Evolutionary conservation across 202 grass and related monocot genomes (phyloP), one percentile per base, ranked within the genome.

Genomic region (Carex arenaria): DNA sequence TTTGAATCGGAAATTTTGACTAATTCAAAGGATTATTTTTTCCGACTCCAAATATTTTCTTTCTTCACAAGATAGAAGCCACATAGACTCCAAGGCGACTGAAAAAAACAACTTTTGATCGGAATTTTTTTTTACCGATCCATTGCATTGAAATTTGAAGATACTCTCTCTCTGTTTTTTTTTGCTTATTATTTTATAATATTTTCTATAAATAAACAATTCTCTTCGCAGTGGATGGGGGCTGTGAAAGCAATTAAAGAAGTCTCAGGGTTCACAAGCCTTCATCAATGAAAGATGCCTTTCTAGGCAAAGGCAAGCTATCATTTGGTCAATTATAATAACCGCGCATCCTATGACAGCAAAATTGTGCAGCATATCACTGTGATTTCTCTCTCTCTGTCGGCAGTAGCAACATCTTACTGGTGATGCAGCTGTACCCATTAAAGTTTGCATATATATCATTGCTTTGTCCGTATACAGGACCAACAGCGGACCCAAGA

Each of bases 231-330:
- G 31, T 20, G 40, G 22, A 22, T 42, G 43, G 23, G 26, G 28
- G 43, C 19, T 73, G 43, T 54, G 71, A 74, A 30, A 53, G 71
- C 45, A 51, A 74, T 74, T 74, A 55, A 54, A 75, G 23, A 55
- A 17, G 8, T 32, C 49, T 54, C 72, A 54, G 17, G 63, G 19
- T 31, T 63, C 59, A 82, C 61, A 65, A 63, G 61, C 18, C 61
- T 49, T 17, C 13, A 18, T 81, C 66, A 81, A 81, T 81, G 43
- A 17, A 45, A 81, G 32, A 45, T 81, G 40, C 61, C 45, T 81
- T 66, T 81, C 38, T 66, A 40, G 38, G 38, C 5, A 7, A 40
- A 62, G 13, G 61, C 18, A 81, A 81, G 55, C 32, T 81, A 51
- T 81, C 61, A 65, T 67, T 82, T 82, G 32, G 23, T 54, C 23